Base-by-base conservation (phyloP, 768 basidiomycete species). In the Candolleomyces eurysporus region DNA sequence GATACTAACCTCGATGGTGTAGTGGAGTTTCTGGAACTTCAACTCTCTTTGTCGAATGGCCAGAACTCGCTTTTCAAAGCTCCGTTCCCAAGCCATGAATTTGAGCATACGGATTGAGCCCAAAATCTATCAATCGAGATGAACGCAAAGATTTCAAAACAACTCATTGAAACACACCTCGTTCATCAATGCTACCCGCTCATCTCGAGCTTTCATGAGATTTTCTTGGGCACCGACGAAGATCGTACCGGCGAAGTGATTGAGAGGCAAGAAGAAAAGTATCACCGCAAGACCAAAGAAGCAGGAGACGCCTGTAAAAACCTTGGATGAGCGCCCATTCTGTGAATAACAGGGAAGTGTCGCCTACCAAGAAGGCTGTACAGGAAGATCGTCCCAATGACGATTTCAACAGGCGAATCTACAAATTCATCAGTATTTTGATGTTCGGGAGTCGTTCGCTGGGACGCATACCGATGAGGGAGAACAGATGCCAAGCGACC, bases 31-130 rank as follows among this genome's bases (percentile, higher is more conserved):
- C 69, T 95, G 94, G 72, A 86, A 94, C 67, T 86, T 87, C 22
- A 97, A 78, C 71, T 97, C 94, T 65, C 86, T 88, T 48, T 86
- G 86, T 26, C 94, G 84, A 61, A 96, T 79, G 55, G 82, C 85
- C 57, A 90, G 71, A 0, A 95, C 87, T 10, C 81, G 82, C 22
- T 80, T 78, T 73, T 96, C 94, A 66, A 96, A 96, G 69, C 86
- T 92, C 26, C 94, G 86, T 72, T 97, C 94, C 94, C 82, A 84
- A 16, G 93, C 94, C 93, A 96, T 96, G 74, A 96, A 97, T 87
- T 96, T 96, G 66, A 96, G 84, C 92, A 96, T 96, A 32, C 93
- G 83, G 61, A 96, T 95, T 13, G 84, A 93, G 53, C 92, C 92
- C 10, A 95, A 77, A 62, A 95, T 85, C 88, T 96, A 61, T 5